These are phyloP conservation scores for Penicillium desertorum DNA, from an alignment of 495 filamentous ascomycete species.

Conservation along the genomic window DNA sequence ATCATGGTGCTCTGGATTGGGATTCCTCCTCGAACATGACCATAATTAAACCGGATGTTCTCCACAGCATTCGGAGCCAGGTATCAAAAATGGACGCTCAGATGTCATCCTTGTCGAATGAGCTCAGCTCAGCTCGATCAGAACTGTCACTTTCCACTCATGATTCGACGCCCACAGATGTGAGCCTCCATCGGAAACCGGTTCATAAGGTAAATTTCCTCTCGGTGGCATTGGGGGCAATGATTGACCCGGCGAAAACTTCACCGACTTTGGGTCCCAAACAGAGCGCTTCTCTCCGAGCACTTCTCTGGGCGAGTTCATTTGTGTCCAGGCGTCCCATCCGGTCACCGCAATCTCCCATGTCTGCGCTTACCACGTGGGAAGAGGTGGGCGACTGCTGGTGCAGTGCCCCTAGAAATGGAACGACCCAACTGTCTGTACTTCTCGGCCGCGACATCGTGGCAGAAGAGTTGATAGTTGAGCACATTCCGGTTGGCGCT, in stretches of 20 bases:
- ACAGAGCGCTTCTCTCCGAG: slow-evolving; percentile 6
- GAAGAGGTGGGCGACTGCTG: slow-evolving; percentile 50
- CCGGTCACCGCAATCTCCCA: slow-evolving; percentile 22
- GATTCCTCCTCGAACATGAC: slow-evolving; percentile 28
- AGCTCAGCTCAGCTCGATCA: slow-evolving; percentile 32
- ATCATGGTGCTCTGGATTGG: slow-evolving; percentile 6
- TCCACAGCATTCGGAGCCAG: slow-evolving; percentile 34
- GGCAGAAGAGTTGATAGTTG: slow-evolving; percentile 49
- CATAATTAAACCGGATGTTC: slow-evolving; percentile 24
- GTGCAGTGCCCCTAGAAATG: slow-evolving; percentile 41
- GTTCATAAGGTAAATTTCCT: slow-evolving; percentile 41
- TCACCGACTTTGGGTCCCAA: slow-evolving; percentile 30
- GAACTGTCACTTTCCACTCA: slow-evolving; percentile 13
- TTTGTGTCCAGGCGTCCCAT: neutral
- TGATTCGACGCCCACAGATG: slow-evolving; percentile 21
- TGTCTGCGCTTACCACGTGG: slow-evolving; percentile 41
- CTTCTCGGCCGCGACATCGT: slow-evolving; percentile 37
- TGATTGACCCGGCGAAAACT: slow-evolving; percentile 39
- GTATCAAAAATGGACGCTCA: slow-evolving; percentile 34
- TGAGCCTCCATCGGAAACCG: slow-evolving; percentile 10
- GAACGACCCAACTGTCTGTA: slow-evolving; percentile 43
- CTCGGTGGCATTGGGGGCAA: slow-evolving; percentile 31
- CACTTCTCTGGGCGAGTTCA: slow-evolving; percentile 6
- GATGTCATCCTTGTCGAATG: slow-evolving; percentile 39
- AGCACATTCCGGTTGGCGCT: slow-evolving; percentile 43